Percentiles rank a stretch among this genome's conserved stretches.
Evolutionary conservation across 2,329 filamentous ascomycete species (phyloP).

Genomic region (Kalaharituber pfeilii): DNA sequence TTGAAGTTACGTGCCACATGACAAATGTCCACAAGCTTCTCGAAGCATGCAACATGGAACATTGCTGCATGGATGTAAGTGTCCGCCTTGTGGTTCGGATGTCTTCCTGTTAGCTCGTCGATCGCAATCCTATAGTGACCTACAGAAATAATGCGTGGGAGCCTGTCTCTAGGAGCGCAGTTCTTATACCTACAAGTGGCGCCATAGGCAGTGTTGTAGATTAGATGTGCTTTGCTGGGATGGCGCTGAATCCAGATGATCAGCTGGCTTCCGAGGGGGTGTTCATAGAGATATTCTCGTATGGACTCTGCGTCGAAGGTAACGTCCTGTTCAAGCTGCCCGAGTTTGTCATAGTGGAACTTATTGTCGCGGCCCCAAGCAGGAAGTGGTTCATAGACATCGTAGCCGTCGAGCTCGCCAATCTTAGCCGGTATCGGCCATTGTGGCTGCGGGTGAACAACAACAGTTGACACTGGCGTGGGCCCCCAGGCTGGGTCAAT

Average conservation of each 20-base stretch:
- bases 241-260: not conserved
- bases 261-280: not conserved
- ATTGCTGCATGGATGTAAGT: not conserved
- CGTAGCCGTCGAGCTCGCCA: not conserved
- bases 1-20: not conserved
- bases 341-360: not conserved
- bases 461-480: not conserved
- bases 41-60: not conserved
- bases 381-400: not conserved
- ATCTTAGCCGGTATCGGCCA: not conserved
- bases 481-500: not conserved
- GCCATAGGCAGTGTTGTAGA: not conserved
- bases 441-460: not conserved
- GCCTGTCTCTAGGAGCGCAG: not conserved
- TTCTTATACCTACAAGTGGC: not conserved
- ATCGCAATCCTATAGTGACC: not conserved
- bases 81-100: not conserved
- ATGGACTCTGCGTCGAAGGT: not conserved
- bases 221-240: not conserved
- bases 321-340: not conserved
- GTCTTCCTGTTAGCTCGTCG: not conserved
- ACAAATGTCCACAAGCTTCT: not conserved
- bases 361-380: not conserved
- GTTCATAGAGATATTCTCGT: not conserved
- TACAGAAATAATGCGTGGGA: not conserved